These are phyloP conservation scores for Phytopythium litorale DNA, from an alignment of 352 stramenopile genomes.

Conservation along the genomic window DNA sequence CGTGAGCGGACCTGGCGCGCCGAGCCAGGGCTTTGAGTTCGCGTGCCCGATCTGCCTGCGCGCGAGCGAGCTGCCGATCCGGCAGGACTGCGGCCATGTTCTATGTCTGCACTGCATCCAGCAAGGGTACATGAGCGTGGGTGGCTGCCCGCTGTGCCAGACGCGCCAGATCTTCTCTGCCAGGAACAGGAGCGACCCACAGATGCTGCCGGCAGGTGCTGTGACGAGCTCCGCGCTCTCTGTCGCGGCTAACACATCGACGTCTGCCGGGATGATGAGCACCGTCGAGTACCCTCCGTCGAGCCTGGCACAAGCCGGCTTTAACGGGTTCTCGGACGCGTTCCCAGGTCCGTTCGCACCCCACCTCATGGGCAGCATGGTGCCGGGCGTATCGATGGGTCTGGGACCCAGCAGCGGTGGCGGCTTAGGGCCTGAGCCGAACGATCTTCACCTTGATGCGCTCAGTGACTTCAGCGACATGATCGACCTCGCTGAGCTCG, in stretches of 20 bases:
- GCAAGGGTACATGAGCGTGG: constrained; percentile 33
- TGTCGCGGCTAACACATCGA: background rate
- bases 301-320: background rate
- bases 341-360: background rate
- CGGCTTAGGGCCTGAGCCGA: constrained; percentile 22
- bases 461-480: constrained; percentile 55
- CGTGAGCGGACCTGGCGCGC: background rate
- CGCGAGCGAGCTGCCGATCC: constrained; percentile 30
- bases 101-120: constrained; percentile 50
- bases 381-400: background rate
- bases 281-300: background rate
- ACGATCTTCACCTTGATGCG: constrained; percentile 36
- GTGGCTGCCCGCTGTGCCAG: constrained; percentile 44
- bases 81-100: constrained; percentile 49
- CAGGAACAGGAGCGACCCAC: background rate
- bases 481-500: constrained; percentile 50
- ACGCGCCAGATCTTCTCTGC: constrained; percentile 38
- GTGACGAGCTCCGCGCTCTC: background rate
- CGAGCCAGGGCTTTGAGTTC: constrained; percentile 9
- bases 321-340: background rate
- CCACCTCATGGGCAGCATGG: background rate
- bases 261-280: background rate
- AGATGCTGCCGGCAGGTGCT: background rate
- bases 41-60: constrained; percentile 49
- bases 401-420: background rate